Base-by-base conservation (phyloP, 495 filamentous ascomycete species). In the Hyaloscypha hepaticicola region DNA sequence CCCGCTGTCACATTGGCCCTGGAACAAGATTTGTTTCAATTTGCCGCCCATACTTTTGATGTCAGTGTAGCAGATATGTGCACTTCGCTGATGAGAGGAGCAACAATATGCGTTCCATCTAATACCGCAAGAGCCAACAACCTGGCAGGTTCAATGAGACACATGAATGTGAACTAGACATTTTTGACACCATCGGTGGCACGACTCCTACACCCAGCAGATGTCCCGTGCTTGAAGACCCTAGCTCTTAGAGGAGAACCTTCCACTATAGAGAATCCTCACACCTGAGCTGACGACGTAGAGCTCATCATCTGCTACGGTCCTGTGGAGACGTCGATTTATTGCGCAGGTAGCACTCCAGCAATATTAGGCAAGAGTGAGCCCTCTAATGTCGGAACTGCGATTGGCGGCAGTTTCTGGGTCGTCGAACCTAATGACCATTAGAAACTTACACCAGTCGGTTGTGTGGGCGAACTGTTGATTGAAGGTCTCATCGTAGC, bases 31-130 rank as follows among this genome's bases (percentile, higher is more conserved):
- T 41, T 41, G 11, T 27, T 59, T 38, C 28, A 59, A 12, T 59
- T 34, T 41, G 57, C 57, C 6, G 22, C 57, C 3, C 29, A 59
- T 21, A 56, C 89, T 0, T 94, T 94, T 66, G 90, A 94, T 68
- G 90, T 93, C 5, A 92, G 88, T 0, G 83, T 93, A 0, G 92
- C 92, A 62, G 91, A 94, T 69, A 89, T 91, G 4, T 93, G 93
- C 77, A 93, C 92, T 68, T 84, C 90, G 0, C 70, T 90, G 1
- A 84, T 85, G 63, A 79, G 89, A 49, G 88, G 89, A 3, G 75
- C 75, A 22, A 81, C 79, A 61, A 73, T 83, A 29, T 82, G 80
- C 61, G 68, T 83, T 22, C 80, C 80, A 2, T 80, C 77, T 5
- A 66, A 75, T 1, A 60, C 56, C 0, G 79, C 81, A 60, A 72